These are phyloP conservation scores for Yamadazyma laniorum DNA, from an alignment of 805 yeast genomes.

Conservation along the genomic window DNA sequence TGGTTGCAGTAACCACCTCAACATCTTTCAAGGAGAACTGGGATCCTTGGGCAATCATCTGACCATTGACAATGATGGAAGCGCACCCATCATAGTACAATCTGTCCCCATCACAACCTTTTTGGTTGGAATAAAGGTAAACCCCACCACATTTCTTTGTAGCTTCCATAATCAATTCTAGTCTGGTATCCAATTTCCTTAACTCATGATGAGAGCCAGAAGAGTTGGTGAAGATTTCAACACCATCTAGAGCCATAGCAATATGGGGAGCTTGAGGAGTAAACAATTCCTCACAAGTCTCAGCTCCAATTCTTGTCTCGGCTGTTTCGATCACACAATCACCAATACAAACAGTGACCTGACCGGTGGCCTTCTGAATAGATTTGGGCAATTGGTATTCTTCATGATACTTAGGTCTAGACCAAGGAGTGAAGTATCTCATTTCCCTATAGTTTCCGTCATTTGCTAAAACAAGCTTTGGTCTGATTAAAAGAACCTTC, in stretches of 20 bases:
- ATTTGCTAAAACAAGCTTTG: slow-evolving; percentile 89
- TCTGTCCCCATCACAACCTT: slow-evolving; percentile 98
- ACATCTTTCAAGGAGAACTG: slow-evolving; percentile 91
- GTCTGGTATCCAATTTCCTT: slow-evolving; percentile 80
- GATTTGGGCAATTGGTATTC: slow-evolving; percentile 66
- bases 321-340: slow-evolving; percentile 83
- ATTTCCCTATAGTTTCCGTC: slow-evolving; percentile 98
- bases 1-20: slow-evolving; percentile 93
- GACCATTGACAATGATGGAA: slow-evolving; percentile 86
- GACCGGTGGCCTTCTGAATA: slow-evolving; percentile 66
- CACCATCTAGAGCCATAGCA: slow-evolving; percentile 89
- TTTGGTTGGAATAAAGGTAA: slow-evolving; percentile 89
- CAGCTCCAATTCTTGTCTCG: slow-evolving; percentile 93
- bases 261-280: slow-evolving; percentile 97
- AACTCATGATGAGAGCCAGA: slow-evolving; percentile 98
- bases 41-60: slow-evolving; percentile 86
- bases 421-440: slow-evolving; percentile 97
- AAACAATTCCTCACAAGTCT: slow-evolving; percentile 96
- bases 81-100: slow-evolving; percentile 98
- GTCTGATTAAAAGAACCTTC: slow-evolving; percentile 79
- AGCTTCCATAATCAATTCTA: slow-evolving; percentile 85
- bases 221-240: slow-evolving; percentile 94
- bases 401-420: slow-evolving; percentile 73
- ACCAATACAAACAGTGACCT: slow-evolving; percentile 72
- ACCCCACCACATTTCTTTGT: slow-evolving; percentile 96